Evolutionary conservation across 2,329 filamentous ascomycete genomes (phyloP).

Genomic region (Sporothrix schenckii): DNA sequence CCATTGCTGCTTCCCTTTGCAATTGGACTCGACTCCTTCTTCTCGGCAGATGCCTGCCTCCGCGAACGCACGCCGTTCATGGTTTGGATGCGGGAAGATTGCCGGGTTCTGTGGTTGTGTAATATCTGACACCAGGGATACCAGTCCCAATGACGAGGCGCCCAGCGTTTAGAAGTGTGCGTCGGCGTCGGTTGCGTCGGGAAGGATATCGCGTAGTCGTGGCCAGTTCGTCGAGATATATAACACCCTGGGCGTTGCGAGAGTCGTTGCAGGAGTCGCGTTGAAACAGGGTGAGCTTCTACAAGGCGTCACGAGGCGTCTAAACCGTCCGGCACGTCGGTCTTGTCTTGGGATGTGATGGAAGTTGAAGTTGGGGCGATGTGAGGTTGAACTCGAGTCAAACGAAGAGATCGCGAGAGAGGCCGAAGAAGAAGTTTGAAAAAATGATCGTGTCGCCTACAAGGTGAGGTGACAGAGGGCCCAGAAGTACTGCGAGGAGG

Average conservation of each 20-base stretch:
- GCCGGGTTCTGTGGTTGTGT: neutral
- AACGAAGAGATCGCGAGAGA: neutral
- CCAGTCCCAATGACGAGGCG: neutral
- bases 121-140: neutral
- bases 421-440: neutral
- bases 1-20: slow-evolving; percentile 35
- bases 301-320: neutral
- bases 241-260: neutral
- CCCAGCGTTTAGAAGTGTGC: neutral
- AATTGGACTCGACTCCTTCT: slow-evolving; percentile 36
- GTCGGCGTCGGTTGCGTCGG: neutral
- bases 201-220: neutral
- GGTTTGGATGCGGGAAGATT: neutral
- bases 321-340: neutral
- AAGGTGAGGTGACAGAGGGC: slow-evolving; percentile 6
- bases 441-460: neutral
- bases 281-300: neutral
- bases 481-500: neutral
- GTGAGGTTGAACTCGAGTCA: slow-evolving; percentile 23
- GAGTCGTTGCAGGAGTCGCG: neutral
- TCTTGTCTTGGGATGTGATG: neutral
- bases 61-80: slow-evolving; percentile 42
- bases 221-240: neutral
- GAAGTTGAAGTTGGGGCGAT: neutral
- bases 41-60: slow-evolving; percentile 39